A percentile compares a stretch with the other conserved stretches of the same genome.
Conservation (phyloP, 2,329 filamentous ascomycete species). For the Coniochaeta hoffmannii region DNA sequence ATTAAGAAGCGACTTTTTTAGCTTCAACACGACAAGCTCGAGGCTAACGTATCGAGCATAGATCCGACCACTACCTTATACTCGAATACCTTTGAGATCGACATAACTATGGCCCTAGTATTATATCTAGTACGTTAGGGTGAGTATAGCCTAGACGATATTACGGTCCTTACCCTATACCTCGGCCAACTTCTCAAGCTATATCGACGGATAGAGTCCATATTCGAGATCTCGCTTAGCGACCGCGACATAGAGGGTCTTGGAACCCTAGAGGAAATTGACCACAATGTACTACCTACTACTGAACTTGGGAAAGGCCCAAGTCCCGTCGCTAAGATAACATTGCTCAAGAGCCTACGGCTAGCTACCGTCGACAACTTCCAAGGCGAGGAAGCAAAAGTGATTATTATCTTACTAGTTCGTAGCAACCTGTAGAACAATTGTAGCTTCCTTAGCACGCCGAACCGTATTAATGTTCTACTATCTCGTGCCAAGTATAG, state of each 20-base stretch:
- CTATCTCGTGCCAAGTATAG: slow-evolving; percentile 60
- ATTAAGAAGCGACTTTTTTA: slow-evolving; percentile 50
- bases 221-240: slow-evolving; percentile 55
- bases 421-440: slow-evolving; percentile 54
- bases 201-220: slow-evolving; percentile 30
- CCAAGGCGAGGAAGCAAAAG: slow-evolving; percentile 67
- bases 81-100: slow-evolving; percentile 52
- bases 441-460: slow-evolving; percentile 59
- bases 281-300: no score
- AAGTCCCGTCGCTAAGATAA: no score
- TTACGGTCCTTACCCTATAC: slow-evolving; percentile 65
- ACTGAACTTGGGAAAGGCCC: slow-evolving; percentile 9
- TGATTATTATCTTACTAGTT: slow-evolving; percentile 64
- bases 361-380: slow-evolving; percentile 68
- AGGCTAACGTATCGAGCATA: slow-evolving; percentile 28
- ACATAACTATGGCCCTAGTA: slow-evolving; percentile 56
- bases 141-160: slow-evolving; percentile 48
- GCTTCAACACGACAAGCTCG: slow-evolving; percentile 48
- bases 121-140: slow-evolving; percentile 61
- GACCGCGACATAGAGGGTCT: slow-evolving; percentile 55
- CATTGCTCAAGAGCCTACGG: slow-evolving; percentile 39
- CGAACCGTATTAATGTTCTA: slow-evolving; percentile 64
- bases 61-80: slow-evolving; percentile 35
- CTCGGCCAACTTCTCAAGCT: slow-evolving; percentile 48
- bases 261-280: slow-evolving; percentile 9